Conservation (phyloP, 768 basidiomycete species). For the Pleurotus citrinopileatus region DNA sequence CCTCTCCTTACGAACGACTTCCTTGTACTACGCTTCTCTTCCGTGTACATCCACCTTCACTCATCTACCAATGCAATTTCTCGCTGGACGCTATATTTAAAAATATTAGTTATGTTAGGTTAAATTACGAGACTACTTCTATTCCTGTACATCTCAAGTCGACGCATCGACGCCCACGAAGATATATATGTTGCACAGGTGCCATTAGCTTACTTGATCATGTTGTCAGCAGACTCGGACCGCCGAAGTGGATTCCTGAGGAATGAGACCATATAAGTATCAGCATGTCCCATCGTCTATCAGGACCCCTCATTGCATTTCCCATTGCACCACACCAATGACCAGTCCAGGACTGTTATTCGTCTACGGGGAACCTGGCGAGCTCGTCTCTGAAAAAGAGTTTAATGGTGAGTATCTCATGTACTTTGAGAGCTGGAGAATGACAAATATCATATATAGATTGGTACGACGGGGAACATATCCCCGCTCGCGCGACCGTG, state of each 20-base stretch:
- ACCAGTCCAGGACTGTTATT: constrained; percentile 24
- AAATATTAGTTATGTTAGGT: too few relatives aligned
- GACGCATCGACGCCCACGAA: too few relatives aligned
- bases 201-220: too few relatives aligned
- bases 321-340: not conserved
- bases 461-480: constrained; percentile 33
- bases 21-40: not conserved
- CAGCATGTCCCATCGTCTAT: not conserved
- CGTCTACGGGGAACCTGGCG: constrained; percentile 25
- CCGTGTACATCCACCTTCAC: too few relatives aligned
- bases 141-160: too few relatives aligned
- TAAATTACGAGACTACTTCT: too few relatives aligned
- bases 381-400: constrained; percentile 21
- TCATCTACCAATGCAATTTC: too few relatives aligned
- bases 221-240: not conserved
- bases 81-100: too few relatives aligned
- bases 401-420: constrained; percentile 23
- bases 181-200: too few relatives aligned
- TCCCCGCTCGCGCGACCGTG: constrained; percentile 25
- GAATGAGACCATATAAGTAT: not conserved
- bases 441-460: constrained; percentile 17
- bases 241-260: not conserved
- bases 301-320: not conserved
- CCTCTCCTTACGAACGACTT: not conserved
- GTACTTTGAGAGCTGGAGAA: not conserved